A percentile compares a stretch with the other conserved stretches of the same genome.
These are phyloP conservation scores for Skeletonema menzelii DNA, from an alignment of 108 stramenopile species.

Conservation along the genomic window DNA sequence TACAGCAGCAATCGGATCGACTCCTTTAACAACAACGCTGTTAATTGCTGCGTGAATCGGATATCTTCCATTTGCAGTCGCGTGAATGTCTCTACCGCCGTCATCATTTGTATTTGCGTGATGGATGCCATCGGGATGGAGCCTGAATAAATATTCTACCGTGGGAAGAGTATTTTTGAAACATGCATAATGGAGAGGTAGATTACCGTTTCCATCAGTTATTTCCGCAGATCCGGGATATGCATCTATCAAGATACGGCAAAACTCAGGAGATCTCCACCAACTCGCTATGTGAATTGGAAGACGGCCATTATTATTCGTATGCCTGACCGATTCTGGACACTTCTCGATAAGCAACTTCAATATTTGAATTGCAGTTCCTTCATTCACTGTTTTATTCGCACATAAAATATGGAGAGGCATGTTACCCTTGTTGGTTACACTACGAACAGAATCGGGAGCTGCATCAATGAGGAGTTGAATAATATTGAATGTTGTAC, in stretches of 20 bases:
- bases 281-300: constrained; percentile 3
- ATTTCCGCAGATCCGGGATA: constrained; percentile 2
- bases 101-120: neutral
- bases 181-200: constrained; percentile 3
- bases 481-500: neutral
- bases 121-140: neutral
- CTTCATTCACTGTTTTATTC: neutral
- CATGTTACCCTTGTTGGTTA: too few relatives aligned
- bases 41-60: neutral
- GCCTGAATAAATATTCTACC: neutral
- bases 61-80: neutral
- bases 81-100: too few relatives aligned
- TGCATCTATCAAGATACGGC: neutral
- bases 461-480: constrained; percentile 9
- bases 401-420: constrained; percentile 5
- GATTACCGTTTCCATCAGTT: neutral
- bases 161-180: neutral
- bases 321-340: neutral
- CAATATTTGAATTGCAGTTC: neutral
- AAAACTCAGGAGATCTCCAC: neutral
- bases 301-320: neutral
- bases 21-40: too few relatives aligned
- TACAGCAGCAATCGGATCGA: neutral
- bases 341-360: too few relatives aligned
- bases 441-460: neutral